A percentile compares a stretch with the other conserved stretches of the same genome.
Conservation (phyloP, 2,329 filamentous ascomycete species). For the Aspergillus fumigatiaffinis region DNA sequence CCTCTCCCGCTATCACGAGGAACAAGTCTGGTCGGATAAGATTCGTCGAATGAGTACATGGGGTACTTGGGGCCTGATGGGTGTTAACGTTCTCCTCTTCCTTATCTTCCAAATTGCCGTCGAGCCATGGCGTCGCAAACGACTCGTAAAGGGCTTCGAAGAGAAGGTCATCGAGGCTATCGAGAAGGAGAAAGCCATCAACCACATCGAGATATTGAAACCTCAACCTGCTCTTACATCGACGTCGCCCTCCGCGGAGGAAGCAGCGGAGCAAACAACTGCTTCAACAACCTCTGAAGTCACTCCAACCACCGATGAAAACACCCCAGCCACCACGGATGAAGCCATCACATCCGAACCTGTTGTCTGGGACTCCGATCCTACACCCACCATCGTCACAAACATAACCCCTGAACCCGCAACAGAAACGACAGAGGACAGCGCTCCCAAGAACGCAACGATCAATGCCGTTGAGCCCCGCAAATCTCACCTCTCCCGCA, state of each 20-base stretch:
- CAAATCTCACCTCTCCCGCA: constrained; percentile 21
- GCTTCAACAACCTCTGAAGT: neutral
- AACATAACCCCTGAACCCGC: neutral
- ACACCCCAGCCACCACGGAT: neutral
- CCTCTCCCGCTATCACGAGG: constrained; percentile 90
- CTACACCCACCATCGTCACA: neutral
- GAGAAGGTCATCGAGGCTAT: constrained; percentile 68
- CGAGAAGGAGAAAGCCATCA: constrained; percentile 60
- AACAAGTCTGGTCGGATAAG: constrained; percentile 98
- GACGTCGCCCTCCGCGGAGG: constrained; percentile 1
- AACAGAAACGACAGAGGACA: constrained; percentile 1
- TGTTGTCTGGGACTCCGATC: constrained; percentile 1
- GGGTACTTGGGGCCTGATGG: constrained; percentile 98
- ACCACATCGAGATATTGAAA: constrained; percentile 10
- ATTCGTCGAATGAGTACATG: constrained; percentile 95
- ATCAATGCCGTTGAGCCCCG: constrained; percentile 13
- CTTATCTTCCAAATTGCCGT: constrained; percentile 81
- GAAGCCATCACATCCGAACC: constrained; percentile 1
- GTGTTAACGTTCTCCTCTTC: constrained; percentile 87
- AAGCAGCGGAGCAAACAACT: neutral
- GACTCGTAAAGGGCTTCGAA: constrained; percentile 78
- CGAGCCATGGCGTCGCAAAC: constrained; percentile 82
- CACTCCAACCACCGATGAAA: neutral
- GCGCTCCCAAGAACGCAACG: neutral
- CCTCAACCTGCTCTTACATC: constrained; percentile 4